Conservation (phyloP, 2,329 filamentous ascomycete species). For the Ceratocystis alfenasii region DNA sequence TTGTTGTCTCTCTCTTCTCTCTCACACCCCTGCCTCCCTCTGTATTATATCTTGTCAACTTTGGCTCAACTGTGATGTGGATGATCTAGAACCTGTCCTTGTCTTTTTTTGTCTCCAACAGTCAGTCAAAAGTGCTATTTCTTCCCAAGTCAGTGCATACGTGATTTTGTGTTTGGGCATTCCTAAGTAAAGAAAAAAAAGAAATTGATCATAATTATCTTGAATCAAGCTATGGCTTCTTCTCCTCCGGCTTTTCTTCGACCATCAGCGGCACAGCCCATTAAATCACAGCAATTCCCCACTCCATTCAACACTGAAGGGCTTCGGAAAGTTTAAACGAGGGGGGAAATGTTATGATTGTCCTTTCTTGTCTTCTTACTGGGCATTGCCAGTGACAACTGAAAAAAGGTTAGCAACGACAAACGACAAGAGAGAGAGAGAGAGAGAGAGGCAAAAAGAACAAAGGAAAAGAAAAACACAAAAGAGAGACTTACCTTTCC, state of each 20-base stretch:
- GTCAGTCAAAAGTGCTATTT: background rate
- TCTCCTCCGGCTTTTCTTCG: background rate
- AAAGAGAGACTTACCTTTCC: conserved; percentile 14
- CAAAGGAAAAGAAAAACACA: background rate
- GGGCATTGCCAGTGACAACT: background rate
- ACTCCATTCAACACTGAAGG: background rate
- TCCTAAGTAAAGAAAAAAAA: too few species aligned
- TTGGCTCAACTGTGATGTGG: background rate
- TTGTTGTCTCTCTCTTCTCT: background rate
- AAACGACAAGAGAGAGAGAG: background rate
- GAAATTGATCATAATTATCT: background rate
- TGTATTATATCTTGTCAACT: background rate
- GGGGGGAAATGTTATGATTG: too few species aligned
- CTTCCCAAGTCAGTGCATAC: background rate
- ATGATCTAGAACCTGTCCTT: background rate
- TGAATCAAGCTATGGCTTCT: background rate
- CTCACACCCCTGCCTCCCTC: background rate
- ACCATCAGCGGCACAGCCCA: background rate
- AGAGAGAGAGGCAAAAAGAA: background rate
- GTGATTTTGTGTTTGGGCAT: too few species aligned
- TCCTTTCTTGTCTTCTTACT: background rate
- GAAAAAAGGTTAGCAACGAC: background rate
- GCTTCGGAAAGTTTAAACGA: background rate
- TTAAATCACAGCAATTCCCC: background rate
- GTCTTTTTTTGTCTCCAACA: background rate